A percentile compares a stretch with the other conserved stretches of the same genome.
phyloP scores from a whole-genome alignment of 192 early-diverging fungal genomes.

The Chytriomyces confervae region DNA sequence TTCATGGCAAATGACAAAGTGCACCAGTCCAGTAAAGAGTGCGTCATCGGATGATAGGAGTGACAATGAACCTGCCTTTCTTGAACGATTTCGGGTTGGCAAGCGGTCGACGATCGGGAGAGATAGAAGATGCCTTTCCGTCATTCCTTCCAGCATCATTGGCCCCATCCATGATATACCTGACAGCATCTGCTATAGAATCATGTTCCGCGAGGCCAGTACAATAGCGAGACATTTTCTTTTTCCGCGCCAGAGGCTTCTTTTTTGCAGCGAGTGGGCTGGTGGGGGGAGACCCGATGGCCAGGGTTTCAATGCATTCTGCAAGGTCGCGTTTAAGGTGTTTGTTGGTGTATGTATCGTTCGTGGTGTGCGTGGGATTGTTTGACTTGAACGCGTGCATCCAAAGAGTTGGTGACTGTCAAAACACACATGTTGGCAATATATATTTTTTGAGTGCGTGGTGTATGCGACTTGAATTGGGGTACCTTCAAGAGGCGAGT shows the following conservation, averaged over 20 bases:
- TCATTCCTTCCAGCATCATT: background rate
- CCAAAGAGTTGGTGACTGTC: background rate
- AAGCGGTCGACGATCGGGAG: too few relatives aligned
- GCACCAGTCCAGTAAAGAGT: too few relatives aligned
- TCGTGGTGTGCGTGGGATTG: background rate
- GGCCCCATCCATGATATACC: background rate
- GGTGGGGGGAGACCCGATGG: background rate
- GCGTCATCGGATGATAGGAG: background rate
- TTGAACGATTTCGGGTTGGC: background rate
- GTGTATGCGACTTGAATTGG: too few relatives aligned
- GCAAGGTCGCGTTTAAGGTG: background rate
- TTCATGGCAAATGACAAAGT: too few relatives aligned
- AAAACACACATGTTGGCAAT: background rate
- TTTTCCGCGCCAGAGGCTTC: background rate
- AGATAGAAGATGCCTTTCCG: background rate
- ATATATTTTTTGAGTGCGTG: background rate
- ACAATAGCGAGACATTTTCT: background rate
- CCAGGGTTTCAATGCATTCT: background rate
- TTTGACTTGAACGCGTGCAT: constrained; percentile 1
- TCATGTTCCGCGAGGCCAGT: background rate
- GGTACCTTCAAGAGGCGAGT: background rate
- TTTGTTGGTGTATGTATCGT: background rate
- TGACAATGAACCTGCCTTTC: background rate
- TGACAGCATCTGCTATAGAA: background rate
- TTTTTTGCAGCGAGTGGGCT: background rate